Evolutionary conservation across 1,284 basidiomycete genomes (phyloP), one percentile per base, ranked within the genome.

Genomic region (Trametes polyzona): DNA sequence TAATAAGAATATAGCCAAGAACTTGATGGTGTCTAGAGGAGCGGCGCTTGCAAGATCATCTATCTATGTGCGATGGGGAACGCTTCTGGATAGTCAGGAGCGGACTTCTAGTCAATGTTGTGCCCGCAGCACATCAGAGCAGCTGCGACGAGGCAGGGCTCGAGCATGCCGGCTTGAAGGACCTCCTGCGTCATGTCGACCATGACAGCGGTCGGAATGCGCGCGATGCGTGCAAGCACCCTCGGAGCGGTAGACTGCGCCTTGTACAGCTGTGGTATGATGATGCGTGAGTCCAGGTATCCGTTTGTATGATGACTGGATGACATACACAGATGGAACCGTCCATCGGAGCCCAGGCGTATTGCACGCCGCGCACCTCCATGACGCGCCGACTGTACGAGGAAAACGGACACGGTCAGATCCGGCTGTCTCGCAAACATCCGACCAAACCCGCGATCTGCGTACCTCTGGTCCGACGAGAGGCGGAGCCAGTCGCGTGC

Each of bases 401-500:
- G 17, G n/a, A 27, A 29, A 10, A 10, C 33, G 12, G 29, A 29
- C 10, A 10, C 33, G 12, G 46, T 55, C 14, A 55, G 50, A 16
- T 12, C n/a, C 32, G 19, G 21, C 16, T 26, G n/a, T 19, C 41
- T 32, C 36, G 39, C 27, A 21, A 21, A 35, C 39, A 19, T 3
- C 27, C 3, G 58, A 57, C 17, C 52, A 49, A 52, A 48, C 33
- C 46, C 7, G n/a, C 11, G 12, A 0, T 17, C 21, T 16, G 70
- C 79, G 57, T 49, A 86, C 87, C 77, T 78, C 65, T 75, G 75
- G 62, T 85, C 82, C 0, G 76, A 59, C 0, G 81, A 76, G 11
- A 87, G 69, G 14, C 69, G 73, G 10, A 88, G 74, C 87, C 87
- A 89, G 23, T 76, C 76, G n/a, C 71, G 73, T 23, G 80, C 73